Conservation (phyloP, 495 filamentous ascomycete genomes). For the Penicillium waksmanii region DNA sequence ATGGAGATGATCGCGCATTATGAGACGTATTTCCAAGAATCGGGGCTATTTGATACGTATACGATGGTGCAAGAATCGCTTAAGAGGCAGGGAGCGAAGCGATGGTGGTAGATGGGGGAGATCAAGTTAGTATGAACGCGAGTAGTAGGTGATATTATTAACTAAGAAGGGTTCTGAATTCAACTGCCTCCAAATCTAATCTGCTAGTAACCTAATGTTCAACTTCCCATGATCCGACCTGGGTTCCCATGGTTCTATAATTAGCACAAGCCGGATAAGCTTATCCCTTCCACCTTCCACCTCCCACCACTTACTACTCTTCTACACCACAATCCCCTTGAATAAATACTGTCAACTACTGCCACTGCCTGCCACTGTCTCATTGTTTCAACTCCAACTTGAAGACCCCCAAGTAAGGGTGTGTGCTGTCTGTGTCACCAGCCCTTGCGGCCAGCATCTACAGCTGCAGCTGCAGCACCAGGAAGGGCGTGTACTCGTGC, state of each 20-base stretch:
- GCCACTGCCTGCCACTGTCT: too few species aligned
- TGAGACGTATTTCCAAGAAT: slow-evolving; percentile 16
- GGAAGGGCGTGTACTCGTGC: slow-evolving; percentile 10
- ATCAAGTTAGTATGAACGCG: too few species aligned
- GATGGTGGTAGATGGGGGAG: slow-evolving; percentile 7
- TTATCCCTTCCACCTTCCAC: too few species aligned
- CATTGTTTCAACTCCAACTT: neutral
- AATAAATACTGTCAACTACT: too few species aligned
- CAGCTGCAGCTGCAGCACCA: slow-evolving; percentile 1
- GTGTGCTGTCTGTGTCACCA: neutral
- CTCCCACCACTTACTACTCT: too few species aligned
- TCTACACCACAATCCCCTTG: too few species aligned
- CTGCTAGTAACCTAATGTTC: too few species aligned
- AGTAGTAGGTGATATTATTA: neutral
- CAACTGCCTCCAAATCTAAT: too few species aligned
- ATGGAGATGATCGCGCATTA: slow-evolving; percentile 16
- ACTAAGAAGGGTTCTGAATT: too few species aligned
- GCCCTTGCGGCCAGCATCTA: slow-evolving; percentile 2
- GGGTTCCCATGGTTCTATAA: too few species aligned
- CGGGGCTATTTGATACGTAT: slow-evolving; percentile 13
- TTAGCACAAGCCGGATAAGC: neutral
- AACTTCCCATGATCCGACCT: too few species aligned
- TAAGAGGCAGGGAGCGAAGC: slow-evolving; percentile 7
- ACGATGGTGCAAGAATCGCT: slow-evolving; percentile 1
- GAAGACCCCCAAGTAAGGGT: neutral